Conservation (phyloP, 169 alveolate genomes). For the Plasmodium gallinaceum region DNA sequence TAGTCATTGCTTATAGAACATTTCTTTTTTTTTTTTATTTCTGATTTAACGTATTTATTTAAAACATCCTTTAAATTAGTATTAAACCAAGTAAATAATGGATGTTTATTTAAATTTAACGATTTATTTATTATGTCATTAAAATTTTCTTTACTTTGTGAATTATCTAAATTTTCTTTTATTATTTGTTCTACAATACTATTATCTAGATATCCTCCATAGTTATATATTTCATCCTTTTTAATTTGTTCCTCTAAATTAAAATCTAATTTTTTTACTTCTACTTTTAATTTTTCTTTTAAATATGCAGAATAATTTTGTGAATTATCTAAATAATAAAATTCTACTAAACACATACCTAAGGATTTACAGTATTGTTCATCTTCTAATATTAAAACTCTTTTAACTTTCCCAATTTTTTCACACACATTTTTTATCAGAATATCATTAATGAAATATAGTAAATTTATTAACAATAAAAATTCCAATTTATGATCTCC, state of each 20-base stretch:
- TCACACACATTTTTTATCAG: conserved; percentile 49
- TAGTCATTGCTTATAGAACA: conserved; percentile 17
- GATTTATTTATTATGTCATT: conserved; percentile 59
- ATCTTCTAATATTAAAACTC: conserved; percentile 73
- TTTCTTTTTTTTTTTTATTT: conserved; percentile 64
- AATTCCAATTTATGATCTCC: conserved; percentile 18
- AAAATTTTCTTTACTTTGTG: conserved; percentile 28
- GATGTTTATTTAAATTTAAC: conserved; percentile 51
- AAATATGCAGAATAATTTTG: conserved; percentile 58
- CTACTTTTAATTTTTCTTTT: conserved; percentile 62
- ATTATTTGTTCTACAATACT: conserved; percentile 38
- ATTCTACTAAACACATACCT: conserved; percentile 68
- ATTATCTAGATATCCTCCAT: conserved; percentile 72
- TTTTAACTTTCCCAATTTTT: conserved; percentile 68
- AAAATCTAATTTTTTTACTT: conserved; percentile 21
- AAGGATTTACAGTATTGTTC: conserved; percentile 51
- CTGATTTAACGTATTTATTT: conserved; percentile 52
- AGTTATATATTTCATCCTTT: conserved; percentile 58
- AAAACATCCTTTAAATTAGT: conserved; percentile 65
- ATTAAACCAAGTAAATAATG: conserved; percentile 63
- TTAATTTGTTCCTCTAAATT: conserved; percentile 64
- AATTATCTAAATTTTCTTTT: conserved; percentile 31
- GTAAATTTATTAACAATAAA: conserved; percentile 35
- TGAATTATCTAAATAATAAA: conserved; percentile 40
- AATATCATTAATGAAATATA: conserved; percentile 67